A percentile compares a stretch with the other conserved stretches of the same genome.
phyloP scores from a whole-genome alignment of 1,284 basidiomycete species.

The Sporisorium graminicola region DNA sequence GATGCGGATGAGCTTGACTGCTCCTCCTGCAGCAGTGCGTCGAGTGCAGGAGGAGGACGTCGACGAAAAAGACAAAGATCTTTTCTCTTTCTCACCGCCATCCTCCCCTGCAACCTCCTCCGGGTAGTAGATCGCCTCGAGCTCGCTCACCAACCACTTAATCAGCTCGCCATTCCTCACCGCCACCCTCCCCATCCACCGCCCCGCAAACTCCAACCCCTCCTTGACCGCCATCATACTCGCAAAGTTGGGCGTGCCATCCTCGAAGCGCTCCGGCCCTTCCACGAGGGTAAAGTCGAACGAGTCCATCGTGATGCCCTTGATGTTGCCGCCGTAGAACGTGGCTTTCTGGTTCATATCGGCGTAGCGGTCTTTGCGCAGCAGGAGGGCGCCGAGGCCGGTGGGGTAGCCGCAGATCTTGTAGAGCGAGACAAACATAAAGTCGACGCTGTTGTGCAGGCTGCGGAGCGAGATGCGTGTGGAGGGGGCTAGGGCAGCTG shows the following conservation, averaged over 20 bases:
- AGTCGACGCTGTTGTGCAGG: slow-evolving; percentile 12
- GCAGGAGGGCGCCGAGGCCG: slow-evolving; percentile 19
- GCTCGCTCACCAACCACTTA: slow-evolving; percentile 13
- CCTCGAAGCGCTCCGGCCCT: slow-evolving; percentile 31
- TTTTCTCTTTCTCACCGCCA: background rate
- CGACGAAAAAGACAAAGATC: background rate
- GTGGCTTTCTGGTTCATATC: slow-evolving; percentile 12
- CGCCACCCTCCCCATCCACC: slow-evolving; percentile 12
- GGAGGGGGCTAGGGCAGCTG: slow-evolving; percentile 32
- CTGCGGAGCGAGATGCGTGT: slow-evolving; percentile 11
- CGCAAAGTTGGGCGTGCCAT: slow-evolving; percentile 29
- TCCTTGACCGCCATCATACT: slow-evolving; percentile 11
- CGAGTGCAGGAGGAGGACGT: background rate
- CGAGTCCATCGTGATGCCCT: slow-evolving; percentile 35
- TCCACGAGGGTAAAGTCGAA: slow-evolving; percentile 33
- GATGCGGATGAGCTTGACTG: slow-evolving; percentile 8
- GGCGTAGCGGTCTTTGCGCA: slow-evolving; percentile 19
- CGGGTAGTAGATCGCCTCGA: slow-evolving; percentile 28
- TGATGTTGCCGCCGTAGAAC: slow-evolving; percentile 43
- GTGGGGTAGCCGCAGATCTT: slow-evolving; percentile 44
- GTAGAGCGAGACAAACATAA: slow-evolving; percentile 35
- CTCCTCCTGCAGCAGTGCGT: background rate
- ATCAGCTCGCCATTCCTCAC: slow-evolving; percentile 10
- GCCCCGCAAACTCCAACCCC: slow-evolving; percentile 17
- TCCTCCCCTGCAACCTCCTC: background rate